Evolutionary conservation across 2,329 filamentous ascomycete species (phyloP), one percentile per base, ranked within the genome.

Genomic region (Dendrostoma leiphaemia): DNA sequence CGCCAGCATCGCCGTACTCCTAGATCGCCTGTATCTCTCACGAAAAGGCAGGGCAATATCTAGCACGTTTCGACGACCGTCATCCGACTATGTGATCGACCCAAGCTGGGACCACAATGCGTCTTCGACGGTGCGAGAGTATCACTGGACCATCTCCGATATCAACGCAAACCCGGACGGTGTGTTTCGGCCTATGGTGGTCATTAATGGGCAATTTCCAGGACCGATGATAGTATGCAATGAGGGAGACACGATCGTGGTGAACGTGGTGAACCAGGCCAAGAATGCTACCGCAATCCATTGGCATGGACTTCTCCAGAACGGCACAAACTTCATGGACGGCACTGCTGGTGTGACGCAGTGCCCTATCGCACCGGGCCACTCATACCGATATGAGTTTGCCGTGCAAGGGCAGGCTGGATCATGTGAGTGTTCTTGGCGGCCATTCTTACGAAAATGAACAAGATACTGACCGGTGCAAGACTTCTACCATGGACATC

Each of bases 281-380:
- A 73, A 75, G 12, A 88, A 91, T 60, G 81, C 78, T 12, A 87
- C 86, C 8, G 81, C 79, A 34, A 75, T 92, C 5, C 89, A 93
- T 65, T 92, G 89, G 67, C 89, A 93, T 61, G 89, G 89, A 15
- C 77, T 93, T 59, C 90, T 84, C 64, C 88, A 91, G 65, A 89
- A 89, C 60, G 87, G 86, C 10, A 89, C 87, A 0, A 89, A 84
- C 55, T 78, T 80, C 48, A 86, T 88, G 81, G 86, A 90, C 63
- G 86, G 86, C 2, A 78, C 84, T 2, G 72, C 79, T 0, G 82
- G 78, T 35, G 75, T 85, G 2, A 82, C 77, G 1, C 84, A 86
- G 65, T 86, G 82, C 60, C 73, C 76, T 2, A 82, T 88, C 47
- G 74, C 79, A 0, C 80, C 84, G 0, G 82, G 81, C 0, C 67